A percentile compares a stretch with the other conserved stretches of the same genome.
Conservation (phyloP, 371 early-diverging fungal species). For the Mucor irregularis region DNA sequence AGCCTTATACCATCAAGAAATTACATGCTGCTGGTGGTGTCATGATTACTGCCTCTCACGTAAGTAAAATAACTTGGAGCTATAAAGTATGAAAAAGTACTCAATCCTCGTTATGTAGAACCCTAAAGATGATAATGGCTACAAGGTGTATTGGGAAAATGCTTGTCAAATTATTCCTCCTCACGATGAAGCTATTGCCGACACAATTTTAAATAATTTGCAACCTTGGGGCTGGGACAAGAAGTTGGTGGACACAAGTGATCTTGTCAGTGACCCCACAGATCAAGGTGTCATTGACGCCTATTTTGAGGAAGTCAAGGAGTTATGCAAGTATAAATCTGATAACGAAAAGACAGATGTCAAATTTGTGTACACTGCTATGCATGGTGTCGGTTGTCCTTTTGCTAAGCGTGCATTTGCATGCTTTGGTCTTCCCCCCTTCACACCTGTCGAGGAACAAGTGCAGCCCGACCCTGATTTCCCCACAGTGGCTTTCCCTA, state of each 20-base stretch:
- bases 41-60: constrained; percentile 98
- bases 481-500: constrained; percentile 90
- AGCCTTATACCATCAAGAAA: constrained; percentile 82
- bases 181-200: constrained; percentile 82
- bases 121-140: constrained; percentile 97
- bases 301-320: constrained; percentile 70
- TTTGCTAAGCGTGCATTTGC: constrained; percentile 75
- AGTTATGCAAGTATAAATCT: constrained; percentile 41
- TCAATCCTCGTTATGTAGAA: constrained; percentile 69
- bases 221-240: constrained; percentile 82
- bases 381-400: constrained; percentile 94
- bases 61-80: constrained; percentile 13
- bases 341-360: constrained; percentile 53
- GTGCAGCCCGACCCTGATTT: constrained; percentile 88
- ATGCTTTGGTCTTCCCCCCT: constrained; percentile 67
- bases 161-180: constrained; percentile 94
- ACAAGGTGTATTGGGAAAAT: constrained; percentile 95
- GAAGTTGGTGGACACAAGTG: constrained; percentile 53
- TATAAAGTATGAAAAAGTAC: too few relatives aligned
- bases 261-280: constrained; percentile 54
- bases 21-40: constrained; percentile 86
- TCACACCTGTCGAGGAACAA: constrained; percentile 68
- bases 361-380: constrained; percentile 89
- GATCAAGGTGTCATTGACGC: constrained; percentile 60
- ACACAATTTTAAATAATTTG: constrained; percentile 67